Base-by-base conservation (phyloP, 495 filamentous ascomycete genomes). In the Xylaria cubensis region DNA sequence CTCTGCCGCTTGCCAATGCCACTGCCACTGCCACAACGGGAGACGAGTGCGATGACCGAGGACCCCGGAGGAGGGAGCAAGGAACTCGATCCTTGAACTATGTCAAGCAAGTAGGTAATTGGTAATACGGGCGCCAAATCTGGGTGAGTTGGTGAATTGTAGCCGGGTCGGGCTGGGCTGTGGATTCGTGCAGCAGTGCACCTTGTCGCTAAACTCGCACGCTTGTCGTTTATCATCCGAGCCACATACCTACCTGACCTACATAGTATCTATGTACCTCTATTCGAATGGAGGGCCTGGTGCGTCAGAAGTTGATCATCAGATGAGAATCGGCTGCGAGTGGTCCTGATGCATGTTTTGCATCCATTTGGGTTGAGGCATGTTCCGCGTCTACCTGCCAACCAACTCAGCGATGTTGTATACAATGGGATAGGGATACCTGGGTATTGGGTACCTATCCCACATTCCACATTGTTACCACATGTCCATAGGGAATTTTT, bases 281-380 rank as follows among this genome's bases (percentile, higher is more conserved):
- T 15, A 15, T 36, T 9, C 26, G 19, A 51, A 24, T 41, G 44
- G 44, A 53, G 64, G 26, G 50, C 21, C 50, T 8, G 53, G 51
- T 58, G 42, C 21, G 34, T 56, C 53, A 69, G 46, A 51, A 21
- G 46, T 53, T 51, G 64, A 53, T 50, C 42, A 32, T 53, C 64
- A 50, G 46, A 50, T 51, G 51, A 39, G 46, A 26, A 34, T 51
- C 51, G 50, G 51, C 41, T 69, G 34, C 42, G 64, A 39, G 26
- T 42, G 32, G 10, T n/a, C 10, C 50, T 50, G 58, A 64, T 71
- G 69, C 56, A 71, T 71, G 69, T 64, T 64, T 56, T 71, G 69
- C 69, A 71, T 64, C 48, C 12, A 64, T 53, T 29, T 50, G 69
- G 59, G 61, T 64, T 39, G 48, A 71, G 59, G 59, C 24, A 71